phyloP scores from a whole-genome alignment of 2,329 filamentous ascomycete species.

The Colletotrichum tropicale region DNA sequence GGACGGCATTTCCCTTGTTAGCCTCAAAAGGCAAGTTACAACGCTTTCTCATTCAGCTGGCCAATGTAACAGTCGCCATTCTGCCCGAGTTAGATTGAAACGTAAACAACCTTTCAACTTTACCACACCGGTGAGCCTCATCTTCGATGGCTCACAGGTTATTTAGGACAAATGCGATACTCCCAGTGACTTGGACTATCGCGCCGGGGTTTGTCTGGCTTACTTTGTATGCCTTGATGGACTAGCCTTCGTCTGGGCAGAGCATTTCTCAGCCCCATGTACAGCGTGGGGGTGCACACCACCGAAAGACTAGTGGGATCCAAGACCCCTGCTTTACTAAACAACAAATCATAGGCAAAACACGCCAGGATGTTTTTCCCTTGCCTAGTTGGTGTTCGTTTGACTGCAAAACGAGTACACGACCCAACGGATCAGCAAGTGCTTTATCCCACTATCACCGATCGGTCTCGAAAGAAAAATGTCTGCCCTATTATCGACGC shows the following conservation, averaged over 20 bases:
- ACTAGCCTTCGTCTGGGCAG: background rate
- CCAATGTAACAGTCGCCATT: background rate
- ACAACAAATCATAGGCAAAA: rapidly evolving
- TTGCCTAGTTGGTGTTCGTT: background rate
- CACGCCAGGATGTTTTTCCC: rapidly evolving
- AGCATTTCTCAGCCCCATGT: background rate
- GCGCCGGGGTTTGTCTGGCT: no score
- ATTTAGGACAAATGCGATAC: background rate
- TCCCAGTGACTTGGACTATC: rapidly evolving
- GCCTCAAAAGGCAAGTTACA: background rate
- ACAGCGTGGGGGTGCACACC: background rate
- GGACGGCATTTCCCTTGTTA: background rate
- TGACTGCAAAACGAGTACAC: background rate
- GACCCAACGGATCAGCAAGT: background rate
- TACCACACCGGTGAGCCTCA: background rate
- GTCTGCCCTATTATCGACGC: background rate
- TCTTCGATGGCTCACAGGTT: background rate
- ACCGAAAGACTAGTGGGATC: background rate
- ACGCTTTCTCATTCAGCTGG: background rate
- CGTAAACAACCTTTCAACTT: background rate
- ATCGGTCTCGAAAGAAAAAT: background rate
- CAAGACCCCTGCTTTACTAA: background rate
- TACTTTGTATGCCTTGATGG: background rate
- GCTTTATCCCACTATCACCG: background rate
- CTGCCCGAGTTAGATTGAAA: background rate